These are phyloP conservation scores for Basipetospora chlamydospora DNA, from an alignment of 2,329 filamentous ascomycete genomes.

Conservation along the genomic window DNA sequence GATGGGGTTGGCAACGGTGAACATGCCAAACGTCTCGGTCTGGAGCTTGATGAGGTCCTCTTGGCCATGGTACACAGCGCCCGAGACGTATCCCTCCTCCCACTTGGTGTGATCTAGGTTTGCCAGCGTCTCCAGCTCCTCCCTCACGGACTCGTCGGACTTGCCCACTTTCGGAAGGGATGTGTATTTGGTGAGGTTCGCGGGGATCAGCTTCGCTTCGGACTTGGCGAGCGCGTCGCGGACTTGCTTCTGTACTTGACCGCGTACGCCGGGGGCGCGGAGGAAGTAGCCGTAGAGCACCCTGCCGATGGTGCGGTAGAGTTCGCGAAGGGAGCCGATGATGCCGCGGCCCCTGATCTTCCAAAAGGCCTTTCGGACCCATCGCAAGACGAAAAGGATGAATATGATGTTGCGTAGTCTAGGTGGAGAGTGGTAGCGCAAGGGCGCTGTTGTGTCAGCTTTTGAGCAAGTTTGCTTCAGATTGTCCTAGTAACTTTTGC, in stretches of 20 bases:
- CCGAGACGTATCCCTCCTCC: slow-evolving; percentile 91
- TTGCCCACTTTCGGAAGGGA: slow-evolving; percentile 73
- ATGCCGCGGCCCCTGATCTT: slow-evolving; percentile 81
- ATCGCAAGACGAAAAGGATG: slow-evolving; percentile 72
- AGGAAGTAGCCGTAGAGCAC: slow-evolving; percentile 76
- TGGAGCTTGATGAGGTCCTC: slow-evolving; percentile 69
- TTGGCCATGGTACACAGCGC: slow-evolving; percentile 92
- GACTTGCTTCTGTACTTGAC: slow-evolving; percentile 74
- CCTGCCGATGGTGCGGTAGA: slow-evolving; percentile 58
- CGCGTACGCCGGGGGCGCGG: slow-evolving; percentile 70
- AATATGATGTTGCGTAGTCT: slow-evolving; percentile 82
- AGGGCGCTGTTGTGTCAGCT: neutral
- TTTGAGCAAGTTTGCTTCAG: too few relatives aligned
- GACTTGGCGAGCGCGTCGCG: slow-evolving; percentile 66
- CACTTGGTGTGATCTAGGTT: slow-evolving; percentile 88
- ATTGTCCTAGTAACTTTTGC: too few relatives aligned
- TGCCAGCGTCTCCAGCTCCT: slow-evolving; percentile 65
- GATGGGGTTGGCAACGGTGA: slow-evolving; percentile 91
- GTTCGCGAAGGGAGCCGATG: slow-evolving; percentile 60
- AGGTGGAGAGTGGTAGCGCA: slow-evolving; percentile 8
- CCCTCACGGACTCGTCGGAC: slow-evolving; percentile 60
- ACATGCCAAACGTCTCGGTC: slow-evolving; percentile 83
- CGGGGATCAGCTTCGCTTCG: slow-evolving; percentile 68
- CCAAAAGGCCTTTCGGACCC: slow-evolving; percentile 65
- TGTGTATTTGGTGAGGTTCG: slow-evolving; percentile 57